These are phyloP conservation scores for Pilasporangium apinafurcum DNA, from an alignment of 352 stramenopile species.

Conservation along the genomic window DNA sequence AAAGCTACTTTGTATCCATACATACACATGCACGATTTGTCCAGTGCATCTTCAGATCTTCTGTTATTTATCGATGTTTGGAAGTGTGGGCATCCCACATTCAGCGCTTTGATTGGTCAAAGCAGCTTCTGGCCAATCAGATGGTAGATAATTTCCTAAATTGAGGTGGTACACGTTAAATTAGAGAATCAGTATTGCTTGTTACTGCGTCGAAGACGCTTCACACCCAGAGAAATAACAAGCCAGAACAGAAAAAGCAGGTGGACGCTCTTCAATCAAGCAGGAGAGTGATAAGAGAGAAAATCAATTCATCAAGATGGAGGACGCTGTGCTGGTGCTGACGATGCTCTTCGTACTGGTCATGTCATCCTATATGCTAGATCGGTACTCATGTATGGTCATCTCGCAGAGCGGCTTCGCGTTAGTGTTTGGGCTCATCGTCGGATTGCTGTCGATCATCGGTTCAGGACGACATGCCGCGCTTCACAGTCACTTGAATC, in stretches of 20 bases:
- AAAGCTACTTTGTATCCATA: too few species aligned
- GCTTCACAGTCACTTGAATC: slow-evolving; percentile 74
- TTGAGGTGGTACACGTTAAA: too few species aligned
- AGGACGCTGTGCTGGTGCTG: slow-evolving; percentile 78
- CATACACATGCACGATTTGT: too few species aligned
- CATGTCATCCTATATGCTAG: slow-evolving; percentile 84
- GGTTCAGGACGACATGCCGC: slow-evolving; percentile 53
- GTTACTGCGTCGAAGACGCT: too few species aligned
- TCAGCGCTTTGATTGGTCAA: too few species aligned
- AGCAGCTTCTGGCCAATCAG: too few species aligned
- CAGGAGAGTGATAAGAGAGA: slow-evolving; percentile 8
- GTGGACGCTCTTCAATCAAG: slow-evolving; percentile 1
- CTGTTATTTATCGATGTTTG: too few species aligned
- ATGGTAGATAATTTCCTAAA: too few species aligned
- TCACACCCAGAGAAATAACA: too few species aligned
- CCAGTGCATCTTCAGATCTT: too few species aligned
- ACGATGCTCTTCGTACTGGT: slow-evolving; percentile 85
- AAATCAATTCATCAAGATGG: slow-evolving; percentile 31
- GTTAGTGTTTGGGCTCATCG: slow-evolving; percentile 69
- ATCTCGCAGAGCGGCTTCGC: slow-evolving; percentile 83
- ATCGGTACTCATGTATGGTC: slow-evolving; percentile 80
- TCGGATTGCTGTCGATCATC: slow-evolving; percentile 66
- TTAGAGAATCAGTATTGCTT: too few species aligned
- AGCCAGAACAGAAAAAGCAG: background rate
- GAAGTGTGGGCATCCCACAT: too few species aligned